Evolutionary conservation across 73 alveolate species (phyloP), one percentile per base, ranked within the genome.

Genomic region (Urostyla sp.): DNA sequence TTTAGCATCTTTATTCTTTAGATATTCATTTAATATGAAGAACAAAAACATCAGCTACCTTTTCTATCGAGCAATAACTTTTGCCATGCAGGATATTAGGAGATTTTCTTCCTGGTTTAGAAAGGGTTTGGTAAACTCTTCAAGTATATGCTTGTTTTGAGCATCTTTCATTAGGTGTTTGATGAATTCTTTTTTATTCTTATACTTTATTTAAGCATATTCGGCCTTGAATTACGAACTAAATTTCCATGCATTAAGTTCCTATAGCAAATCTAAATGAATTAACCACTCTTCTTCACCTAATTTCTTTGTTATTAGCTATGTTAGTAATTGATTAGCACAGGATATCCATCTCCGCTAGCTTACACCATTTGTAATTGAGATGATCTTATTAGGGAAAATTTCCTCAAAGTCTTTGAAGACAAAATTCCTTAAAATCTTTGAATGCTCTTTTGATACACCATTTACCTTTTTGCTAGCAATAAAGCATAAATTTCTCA

Each of bases 301-400:
- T 36, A 88, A 53, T 69, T 66, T 73, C 58, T 90, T 81, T 43
- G 98, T 92, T 60, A 89, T 95, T 36, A 96, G 83, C 8, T 84
- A 83, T 59, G 96, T 86, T 43, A 96, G 91, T 37, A 83, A 94
- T 0, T 98, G 99, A 85, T 95, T 95, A 13, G 97, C 96, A 66
- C 99, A 78, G 37, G 56, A 31, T 49, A 66, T 59, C 84, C 93
- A 45, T 75, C 90, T 55, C 54, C 86, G 60, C 90, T 95, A 95
- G 24, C 98, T 95, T 43, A 77, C 73, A 56, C 87, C 78, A 80
- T 80, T 69, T 21, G 94, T 86, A 27, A 78, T 86, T 43, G 85
- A 53, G 11, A 86, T 85, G 36, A 85, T 67, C 43, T 73, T 77
- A 21, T 79, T 35, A 0, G 90, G 94, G 75, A 76, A 85, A 57